Base-by-base conservation (phyloP, 768 basidiomycete genomes). In the Lactarius hengduanensis region DNA sequence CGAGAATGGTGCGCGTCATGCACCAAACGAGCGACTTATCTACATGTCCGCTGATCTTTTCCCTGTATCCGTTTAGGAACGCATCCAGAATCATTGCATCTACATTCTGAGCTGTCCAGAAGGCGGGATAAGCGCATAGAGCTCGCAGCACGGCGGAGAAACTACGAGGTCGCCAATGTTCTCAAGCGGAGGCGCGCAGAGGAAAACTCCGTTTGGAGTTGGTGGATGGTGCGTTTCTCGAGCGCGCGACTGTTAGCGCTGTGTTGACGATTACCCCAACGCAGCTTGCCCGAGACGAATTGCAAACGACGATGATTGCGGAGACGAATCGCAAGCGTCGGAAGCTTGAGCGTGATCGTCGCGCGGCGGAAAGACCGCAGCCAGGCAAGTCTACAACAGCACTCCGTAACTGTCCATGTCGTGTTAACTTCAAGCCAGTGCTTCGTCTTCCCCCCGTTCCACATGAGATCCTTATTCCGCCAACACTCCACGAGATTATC, bases 261-360 rank as follows among this genome's bases (percentile, higher is more conserved):
- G 60, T 36, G 40, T 10, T 62, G 47, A 53, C 58, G 45, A 53
- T 55, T 55, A 13, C 41, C 64, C 36, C 26, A 22, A 55, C 57
- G 32, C 73, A 95, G 93, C 77, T 88, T 65, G 81, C 90, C 30
- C 82, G 90, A 60, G 91, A 94, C 71, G 86, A 89, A 57, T 77
- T 96, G 15, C 91, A 96, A 72, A 90, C 85, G 1, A 88, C 90
- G 16, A 91, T 96, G 87, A 90, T 96, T 63, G 86, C 95, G 0
- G 92, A 96, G 71, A 89, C 91, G 7, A 95, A 92, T 75, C 81
- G 91, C 69, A 96, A 96, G 76, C 82, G 92, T 65, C 81, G 96
- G 55, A 82, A 86, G 57, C 76, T 98, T 41, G 95, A 98, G 74
- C 82, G 94, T 66, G 94, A 97, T 69, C 86, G 93, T 68, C 82